Base-by-base conservation (phyloP, 2,329 filamentous ascomycete genomes). In the Sporothrix euskadiensis region DNA sequence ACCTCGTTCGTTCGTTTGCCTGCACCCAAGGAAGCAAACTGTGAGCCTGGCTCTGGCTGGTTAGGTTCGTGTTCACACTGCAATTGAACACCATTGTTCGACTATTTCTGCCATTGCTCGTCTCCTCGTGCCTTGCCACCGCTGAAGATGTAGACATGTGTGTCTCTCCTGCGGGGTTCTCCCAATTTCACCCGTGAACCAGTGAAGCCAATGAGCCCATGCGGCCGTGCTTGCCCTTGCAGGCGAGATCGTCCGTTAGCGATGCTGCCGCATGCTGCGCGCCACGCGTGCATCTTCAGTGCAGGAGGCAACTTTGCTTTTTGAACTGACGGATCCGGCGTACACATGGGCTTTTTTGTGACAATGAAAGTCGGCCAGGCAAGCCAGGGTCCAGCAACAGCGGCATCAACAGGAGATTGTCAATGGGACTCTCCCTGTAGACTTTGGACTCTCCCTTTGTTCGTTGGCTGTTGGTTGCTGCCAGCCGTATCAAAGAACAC, bases 381-480 rank as follows among this genome's bases (percentile, higher is more conserved):
- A 52, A n/a, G 47, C 6, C 52, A 56, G 39, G 61, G 12, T 22
- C 61, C 57, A 26, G 22, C 22, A 56, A 26, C 10, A 56, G 52
- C 22, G 19, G 19, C 57, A 19, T 22, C 26, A 57, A 7, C 5
- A 4, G 32, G 32, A 14, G 10, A 10, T 19, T 30, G 56, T 59
- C 30, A 39, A n/a, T n/a, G 56, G 7, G 4, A 44, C 41, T 44
- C 41, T 44, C 9, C 39, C 41, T 12, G 9, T 14, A 3, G 12
- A 44, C 14, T 19, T 49, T 10, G 9, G 22, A 10, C 22, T 44
- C 61, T 47, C 39, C 61, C 61, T 47, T 68, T 68, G 65, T 52
- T 68, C 41, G 63, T 32, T 65, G 61, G 61, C 12, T 41, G 44
- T 68, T 68, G 65, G 65, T n/a, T 8, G 63, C 39, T 30, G 54